phyloP scores from a whole-genome alignment of 805 yeast genomes.

The Blastobotrys muscicola region DNA sequence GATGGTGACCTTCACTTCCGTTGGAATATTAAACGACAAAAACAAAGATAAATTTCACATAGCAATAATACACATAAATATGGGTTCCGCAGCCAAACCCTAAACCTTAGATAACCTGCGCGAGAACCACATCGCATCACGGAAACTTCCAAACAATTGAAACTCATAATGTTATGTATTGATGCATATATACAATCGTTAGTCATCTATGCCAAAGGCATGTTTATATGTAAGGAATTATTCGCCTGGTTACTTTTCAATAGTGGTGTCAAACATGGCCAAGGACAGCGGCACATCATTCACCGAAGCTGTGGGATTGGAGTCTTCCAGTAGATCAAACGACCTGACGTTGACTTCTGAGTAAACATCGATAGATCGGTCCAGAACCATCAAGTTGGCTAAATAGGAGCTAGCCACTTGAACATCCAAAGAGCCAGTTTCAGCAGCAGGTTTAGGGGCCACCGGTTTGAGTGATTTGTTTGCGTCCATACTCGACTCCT shows the following conservation, averaged over 20 bases:
- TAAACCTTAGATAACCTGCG: too few relatives aligned
- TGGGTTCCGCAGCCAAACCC: too few relatives aligned
- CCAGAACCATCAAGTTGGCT: slow-evolving; percentile 22
- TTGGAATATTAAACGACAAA: too few relatives aligned
- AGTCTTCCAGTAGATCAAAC: slow-evolving; percentile 52
- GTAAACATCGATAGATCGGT: slow-evolving; percentile 23
- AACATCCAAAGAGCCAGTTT: background rate
- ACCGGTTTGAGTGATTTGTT: background rate
- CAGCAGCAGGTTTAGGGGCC: background rate
- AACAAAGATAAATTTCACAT: too few relatives aligned
- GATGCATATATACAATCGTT: background rate
- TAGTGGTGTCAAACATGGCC: slow-evolving; percentile 43
- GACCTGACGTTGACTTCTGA: slow-evolving; percentile 35
- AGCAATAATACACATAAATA: too few relatives aligned
- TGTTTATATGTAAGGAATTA: too few relatives aligned
- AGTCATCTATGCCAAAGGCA: background rate
- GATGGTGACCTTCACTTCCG: too few relatives aligned
- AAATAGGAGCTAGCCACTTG: slow-evolving; percentile 9
- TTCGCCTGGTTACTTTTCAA: slow-evolving; percentile 27
- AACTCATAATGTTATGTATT: background rate
- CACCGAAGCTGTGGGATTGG: slow-evolving; percentile 36
- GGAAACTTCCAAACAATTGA: too few relatives aligned
- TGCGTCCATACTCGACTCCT: slow-evolving; percentile 4
- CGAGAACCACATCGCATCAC: too few relatives aligned
- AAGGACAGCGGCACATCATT: slow-evolving; percentile 49